Conservation (phyloP, 495 filamentous ascomycete species). For the Lepidopterella palustris region DNA sequence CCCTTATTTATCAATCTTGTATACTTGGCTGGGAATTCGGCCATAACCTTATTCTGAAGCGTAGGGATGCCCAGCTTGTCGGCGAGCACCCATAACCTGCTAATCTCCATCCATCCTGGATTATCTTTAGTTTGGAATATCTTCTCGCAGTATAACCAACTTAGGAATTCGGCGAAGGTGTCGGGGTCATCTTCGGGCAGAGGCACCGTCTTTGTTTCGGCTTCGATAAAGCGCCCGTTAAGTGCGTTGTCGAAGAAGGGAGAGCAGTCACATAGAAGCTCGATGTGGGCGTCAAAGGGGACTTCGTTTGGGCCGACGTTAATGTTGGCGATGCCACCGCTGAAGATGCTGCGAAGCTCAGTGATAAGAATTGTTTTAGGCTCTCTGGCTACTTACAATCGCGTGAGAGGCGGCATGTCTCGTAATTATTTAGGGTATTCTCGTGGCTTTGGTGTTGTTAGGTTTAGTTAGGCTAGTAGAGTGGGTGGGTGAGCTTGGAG, state of each 20-base stretch:
- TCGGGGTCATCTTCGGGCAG: slow-evolving; percentile 9
- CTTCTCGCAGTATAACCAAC: slow-evolving; percentile 1
- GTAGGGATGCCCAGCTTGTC: slow-evolving; percentile 2
- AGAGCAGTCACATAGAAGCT: slow-evolving; percentile 6
- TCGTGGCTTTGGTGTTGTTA: too few species aligned
- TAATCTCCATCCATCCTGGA: background rate
- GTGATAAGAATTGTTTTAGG: background rate
- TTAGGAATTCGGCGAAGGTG: slow-evolving; percentile 12
- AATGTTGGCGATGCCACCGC: slow-evolving; percentile 8
- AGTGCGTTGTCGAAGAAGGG: slow-evolving; percentile 18
- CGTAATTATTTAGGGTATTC: too few species aligned
- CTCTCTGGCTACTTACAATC: too few species aligned
- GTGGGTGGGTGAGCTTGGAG: too few species aligned
- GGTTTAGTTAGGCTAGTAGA: too few species aligned
- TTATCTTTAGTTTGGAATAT: background rate
- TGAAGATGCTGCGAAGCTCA: slow-evolving; percentile 1
- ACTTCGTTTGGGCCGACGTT: slow-evolving; percentile 2
- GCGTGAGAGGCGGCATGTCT: too few species aligned
- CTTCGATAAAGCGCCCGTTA: slow-evolving; percentile 8
- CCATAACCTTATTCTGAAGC: background rate
- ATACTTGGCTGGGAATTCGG: background rate
- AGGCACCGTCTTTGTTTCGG: slow-evolving; percentile 1
- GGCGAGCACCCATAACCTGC: slow-evolving; percentile 6
- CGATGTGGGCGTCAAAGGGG: slow-evolving; percentile 9
- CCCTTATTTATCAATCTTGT: background rate